phyloP scores from a whole-genome alignment of 2,329 filamentous ascomycete genomes.

The Hypoxylon sp. region DNA sequence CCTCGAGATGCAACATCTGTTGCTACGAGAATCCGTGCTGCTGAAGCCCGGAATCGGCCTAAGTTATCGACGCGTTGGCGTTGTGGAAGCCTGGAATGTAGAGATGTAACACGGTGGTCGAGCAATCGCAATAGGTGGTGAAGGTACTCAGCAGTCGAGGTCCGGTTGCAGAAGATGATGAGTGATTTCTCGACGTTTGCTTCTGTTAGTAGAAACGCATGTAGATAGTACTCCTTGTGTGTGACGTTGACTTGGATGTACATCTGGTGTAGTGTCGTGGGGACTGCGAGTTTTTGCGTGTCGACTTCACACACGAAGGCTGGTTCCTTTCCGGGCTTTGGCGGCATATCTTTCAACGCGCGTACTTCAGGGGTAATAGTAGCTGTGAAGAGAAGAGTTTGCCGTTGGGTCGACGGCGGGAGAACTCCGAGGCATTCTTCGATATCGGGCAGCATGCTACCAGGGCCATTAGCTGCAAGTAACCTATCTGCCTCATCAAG shows the following conservation, averaged over 20 bases:
- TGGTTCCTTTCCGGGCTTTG: constrained; percentile 77
- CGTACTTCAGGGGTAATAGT: constrained; percentile 94
- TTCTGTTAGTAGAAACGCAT: constrained; percentile 86
- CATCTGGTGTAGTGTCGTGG: constrained; percentile 83
- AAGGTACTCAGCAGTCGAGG: constrained; percentile 87
- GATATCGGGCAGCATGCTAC: constrained; percentile 95
- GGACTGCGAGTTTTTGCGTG: constrained; percentile 81
- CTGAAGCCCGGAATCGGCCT: constrained; percentile 89
- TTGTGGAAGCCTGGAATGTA: constrained; percentile 91
- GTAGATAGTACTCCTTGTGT: constrained; percentile 94
- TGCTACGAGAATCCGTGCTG: constrained; percentile 90
- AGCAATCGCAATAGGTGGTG: constrained; percentile 90
- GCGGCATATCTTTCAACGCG: constrained; percentile 83
- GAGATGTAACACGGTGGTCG: constrained; percentile 88
- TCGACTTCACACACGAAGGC: constrained; percentile 93
- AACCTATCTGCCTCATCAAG: constrained; percentile 96
- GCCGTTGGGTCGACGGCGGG: constrained; percentile 82
- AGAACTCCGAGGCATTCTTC: constrained; percentile 88
- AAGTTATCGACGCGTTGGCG: constrained; percentile 89
- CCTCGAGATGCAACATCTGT: constrained; percentile 96
- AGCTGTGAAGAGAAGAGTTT: constrained; percentile 95
- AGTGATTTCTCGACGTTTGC: constrained; percentile 80
- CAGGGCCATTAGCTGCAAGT: constrained; percentile 78
- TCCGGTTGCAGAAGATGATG: constrained; percentile 97
- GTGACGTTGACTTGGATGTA: constrained; percentile 92